A percentile compares a stretch with the other conserved stretches of the same genome.
phyloP scores from a whole-genome alignment of 2,329 filamentous ascomycete species.

The Trichoderma guizhouense region DNA sequence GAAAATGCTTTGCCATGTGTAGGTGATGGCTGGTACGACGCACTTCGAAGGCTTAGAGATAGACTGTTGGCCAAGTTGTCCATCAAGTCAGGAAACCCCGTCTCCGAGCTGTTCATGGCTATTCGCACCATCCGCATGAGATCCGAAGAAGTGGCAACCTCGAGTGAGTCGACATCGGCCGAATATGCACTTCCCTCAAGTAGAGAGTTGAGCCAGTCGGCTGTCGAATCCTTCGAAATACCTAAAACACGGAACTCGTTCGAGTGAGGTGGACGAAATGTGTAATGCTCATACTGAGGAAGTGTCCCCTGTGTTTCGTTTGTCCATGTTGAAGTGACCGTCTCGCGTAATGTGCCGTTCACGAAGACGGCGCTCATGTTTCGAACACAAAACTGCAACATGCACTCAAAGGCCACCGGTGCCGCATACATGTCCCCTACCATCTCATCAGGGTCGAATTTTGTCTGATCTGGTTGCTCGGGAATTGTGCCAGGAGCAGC shows the following conservation, averaged over 20 bases:
- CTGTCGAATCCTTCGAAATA: neutral
- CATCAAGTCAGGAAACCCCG: neutral
- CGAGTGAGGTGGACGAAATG: neutral
- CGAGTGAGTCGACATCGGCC: neutral
- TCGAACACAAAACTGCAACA: conserved; percentile 1
- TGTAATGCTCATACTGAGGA: neutral
- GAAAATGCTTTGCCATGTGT: neutral
- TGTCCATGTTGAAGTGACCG: neutral
- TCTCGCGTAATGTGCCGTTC: neutral
- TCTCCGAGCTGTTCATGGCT: neutral
- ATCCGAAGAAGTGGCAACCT: neutral
- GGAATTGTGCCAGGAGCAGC: neutral
- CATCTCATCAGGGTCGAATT: neutral
- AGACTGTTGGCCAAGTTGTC: neutral
- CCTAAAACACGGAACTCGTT: neutral
- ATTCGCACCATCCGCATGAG: neutral
- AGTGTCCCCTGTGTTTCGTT: neutral
- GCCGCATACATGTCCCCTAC: neutral
- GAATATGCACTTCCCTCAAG: neutral
- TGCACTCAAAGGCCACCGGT: neutral
- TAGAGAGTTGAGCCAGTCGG: neutral
- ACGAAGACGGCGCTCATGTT: neutral
- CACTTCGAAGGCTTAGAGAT: neutral
- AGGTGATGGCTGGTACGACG: neutral
- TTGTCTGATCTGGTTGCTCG: neutral